These are phyloP conservation scores for Blastocystis sp. DNA, from an alignment of 352 stramenopile species.

Conservation along the genomic window DNA sequence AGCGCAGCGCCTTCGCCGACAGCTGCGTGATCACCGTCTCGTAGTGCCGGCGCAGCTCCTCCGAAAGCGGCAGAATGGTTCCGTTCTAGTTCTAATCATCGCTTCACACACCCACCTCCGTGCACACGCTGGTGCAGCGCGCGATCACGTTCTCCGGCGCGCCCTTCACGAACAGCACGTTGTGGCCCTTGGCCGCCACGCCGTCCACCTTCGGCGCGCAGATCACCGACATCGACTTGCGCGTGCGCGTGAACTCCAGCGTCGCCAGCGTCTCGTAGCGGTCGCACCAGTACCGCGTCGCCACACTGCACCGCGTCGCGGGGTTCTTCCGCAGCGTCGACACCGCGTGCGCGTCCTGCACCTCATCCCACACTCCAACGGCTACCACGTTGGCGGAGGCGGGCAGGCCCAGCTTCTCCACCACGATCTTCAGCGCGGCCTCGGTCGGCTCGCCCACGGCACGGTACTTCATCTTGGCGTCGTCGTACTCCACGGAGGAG, in stretches of 20 bases:
- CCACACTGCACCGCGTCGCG: neutral
- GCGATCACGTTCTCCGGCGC: slow-evolving; percentile 91
- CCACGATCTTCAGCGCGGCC: slow-evolving; percentile 87
- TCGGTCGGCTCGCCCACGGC: slow-evolving; percentile 81
- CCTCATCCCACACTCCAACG: neutral
- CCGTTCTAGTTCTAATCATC: slow-evolving; percentile 75
- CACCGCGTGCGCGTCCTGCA: neutral
- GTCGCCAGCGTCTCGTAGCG: slow-evolving; percentile 75
- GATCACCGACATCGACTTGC: slow-evolving; percentile 96
- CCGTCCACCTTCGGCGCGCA: slow-evolving; percentile 72
- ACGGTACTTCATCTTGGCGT: neutral
- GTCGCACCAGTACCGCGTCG: neutral
- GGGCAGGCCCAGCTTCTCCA: slow-evolving; percentile 87
- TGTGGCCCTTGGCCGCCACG: slow-evolving; percentile 74
- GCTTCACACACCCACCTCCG: slow-evolving; percentile 72
- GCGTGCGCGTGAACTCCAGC: slow-evolving; percentile 90
- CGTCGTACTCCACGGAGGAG: slow-evolving; percentile 76
- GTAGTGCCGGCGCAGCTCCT: slow-evolving; percentile 78
- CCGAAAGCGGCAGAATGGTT: slow-evolving; percentile 84
- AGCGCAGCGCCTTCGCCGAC: slow-evolving; percentile 87
- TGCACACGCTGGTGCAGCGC: slow-evolving; percentile 87
- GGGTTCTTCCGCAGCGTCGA: neutral
- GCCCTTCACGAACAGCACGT: slow-evolving; percentile 95
- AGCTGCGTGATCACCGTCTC: slow-evolving; percentile 79
- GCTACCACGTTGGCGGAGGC: neutral